Evolutionary conservation across 176 grass and related monocot species (phyloP).

Genomic region (Lolium multiflorum): DNA sequence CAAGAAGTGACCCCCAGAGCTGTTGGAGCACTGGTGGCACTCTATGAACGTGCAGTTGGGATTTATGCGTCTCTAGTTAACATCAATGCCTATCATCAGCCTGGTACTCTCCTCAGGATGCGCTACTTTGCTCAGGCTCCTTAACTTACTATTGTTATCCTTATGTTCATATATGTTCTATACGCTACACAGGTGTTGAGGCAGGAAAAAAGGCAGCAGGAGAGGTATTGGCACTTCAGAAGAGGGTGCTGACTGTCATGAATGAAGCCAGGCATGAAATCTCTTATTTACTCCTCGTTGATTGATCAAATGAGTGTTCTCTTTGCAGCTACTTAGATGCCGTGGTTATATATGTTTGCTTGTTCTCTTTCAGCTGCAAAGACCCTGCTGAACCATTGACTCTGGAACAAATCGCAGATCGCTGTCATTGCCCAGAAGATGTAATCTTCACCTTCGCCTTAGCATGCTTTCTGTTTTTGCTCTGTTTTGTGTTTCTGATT

Average conservation of each 20-base stretch:
- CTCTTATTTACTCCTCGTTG: slow-evolving; percentile 15
- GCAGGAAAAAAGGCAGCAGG: slow-evolving; percentile 98
- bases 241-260: slow-evolving; percentile 81
- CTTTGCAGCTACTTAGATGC: neutral
- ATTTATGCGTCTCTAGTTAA: slow-evolving; percentile 94
- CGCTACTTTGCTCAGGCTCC: slow-evolving; percentile 17
- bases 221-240: slow-evolving; percentile 98
- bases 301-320: slow-evolving; percentile 27
- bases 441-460: slow-evolving; percentile 50
- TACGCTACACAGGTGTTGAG: slow-evolving; percentile 78
- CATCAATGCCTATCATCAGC: slow-evolving; percentile 99
- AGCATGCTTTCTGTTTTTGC: neutral
- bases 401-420: slow-evolving; percentile 85
- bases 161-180: slow-evolving; percentile 35
- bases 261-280: slow-evolving; percentile 86
- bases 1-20: slow-evolving; percentile 92
- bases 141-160: neutral
- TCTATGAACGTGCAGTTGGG: slow-evolving; percentile 97
- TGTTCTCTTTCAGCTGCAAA: slow-evolving; percentile 80
- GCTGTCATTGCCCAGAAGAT: slow-evolving; percentile 80
- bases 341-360: slow-evolving; percentile 27
- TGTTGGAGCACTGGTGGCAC: slow-evolving; percentile 91
- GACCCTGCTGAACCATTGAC: slow-evolving; percentile 84
- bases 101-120: slow-evolving; percentile 58
- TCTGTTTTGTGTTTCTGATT: neutral